These are phyloP conservation scores for Vigna angularis DNA, from an alignment of 306 rosid genomes.

Conservation along the genomic window DNA sequence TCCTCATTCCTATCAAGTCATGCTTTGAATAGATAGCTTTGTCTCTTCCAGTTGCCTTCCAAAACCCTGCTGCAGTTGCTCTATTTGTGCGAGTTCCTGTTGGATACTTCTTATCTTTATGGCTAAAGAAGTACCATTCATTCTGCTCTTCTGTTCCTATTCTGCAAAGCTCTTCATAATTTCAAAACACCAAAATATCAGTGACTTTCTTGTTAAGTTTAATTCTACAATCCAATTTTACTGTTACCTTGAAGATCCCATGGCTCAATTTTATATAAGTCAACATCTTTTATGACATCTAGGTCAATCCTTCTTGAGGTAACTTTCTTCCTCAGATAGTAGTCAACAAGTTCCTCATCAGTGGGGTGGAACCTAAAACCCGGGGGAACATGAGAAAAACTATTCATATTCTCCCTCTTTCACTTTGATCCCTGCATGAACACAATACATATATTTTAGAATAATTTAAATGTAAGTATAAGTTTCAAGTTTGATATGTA, in stretches of 20 bases:
- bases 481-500: no score
- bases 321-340: constrained; percentile 86
- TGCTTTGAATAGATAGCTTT: constrained; percentile 91
- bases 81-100: constrained; percentile 96
- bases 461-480: no score
- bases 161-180: constrained; percentile 72
- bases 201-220: background rate
- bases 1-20: constrained; percentile 89
- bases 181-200: background rate
- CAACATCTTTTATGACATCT: constrained; percentile 91
- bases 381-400: constrained; percentile 87
- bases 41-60: constrained; percentile 99
- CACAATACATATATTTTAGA: background rate
- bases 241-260: constrained; percentile 93
- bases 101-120: constrained; percentile 94
- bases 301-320: constrained; percentile 78
- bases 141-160: constrained; percentile 86
- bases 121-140: constrained; percentile 95
- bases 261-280: constrained; percentile 92
- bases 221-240: background rate
- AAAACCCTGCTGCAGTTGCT: constrained; percentile 92
- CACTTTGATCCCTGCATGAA: constrained; percentile 45
- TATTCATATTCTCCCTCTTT: constrained; percentile 45
- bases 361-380: constrained; percentile 98
- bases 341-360: constrained; percentile 95